Conservation (phyloP, 352 stramenopile genomes). For the Phytophthora aleatoria region DNA sequence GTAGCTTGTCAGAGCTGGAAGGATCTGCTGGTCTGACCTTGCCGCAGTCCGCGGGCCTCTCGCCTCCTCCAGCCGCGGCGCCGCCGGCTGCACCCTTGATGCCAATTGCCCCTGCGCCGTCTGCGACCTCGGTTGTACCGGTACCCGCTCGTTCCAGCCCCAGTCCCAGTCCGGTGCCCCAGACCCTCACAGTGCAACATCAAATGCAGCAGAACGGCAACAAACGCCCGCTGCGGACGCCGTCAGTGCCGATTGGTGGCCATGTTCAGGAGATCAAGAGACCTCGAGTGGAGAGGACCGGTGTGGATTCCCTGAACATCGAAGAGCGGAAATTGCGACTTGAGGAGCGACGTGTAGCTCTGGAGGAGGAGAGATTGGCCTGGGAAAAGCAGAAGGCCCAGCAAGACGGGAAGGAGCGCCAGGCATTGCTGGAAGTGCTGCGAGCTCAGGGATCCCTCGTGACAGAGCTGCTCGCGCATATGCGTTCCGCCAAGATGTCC, state of each 20-base stretch:
- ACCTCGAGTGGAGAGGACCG: constrained; percentile 17
- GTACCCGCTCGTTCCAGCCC: constrained; percentile 15
- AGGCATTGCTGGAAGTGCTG: constrained; percentile 44
- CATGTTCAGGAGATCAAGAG: constrained; percentile 26
- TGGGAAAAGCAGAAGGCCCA: constrained; percentile 42
- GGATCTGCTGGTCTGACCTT: constrained; percentile 6
- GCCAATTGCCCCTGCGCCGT: constrained; percentile 38
- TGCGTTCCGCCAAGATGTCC: constrained; percentile 23
- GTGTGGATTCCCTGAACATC: constrained; percentile 13
- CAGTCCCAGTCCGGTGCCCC: constrained; percentile 17
- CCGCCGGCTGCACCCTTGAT: constrained; percentile 17
- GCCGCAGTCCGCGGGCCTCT: constrained; percentile 5
- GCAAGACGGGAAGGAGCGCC: constrained; percentile 37
- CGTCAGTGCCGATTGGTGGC: constrained; percentile 4
- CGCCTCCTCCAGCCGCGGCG: constrained; percentile 13
- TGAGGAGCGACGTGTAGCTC: constrained; percentile 35
- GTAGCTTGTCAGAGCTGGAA: constrained; percentile 32
- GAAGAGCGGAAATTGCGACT: constrained; percentile 43
- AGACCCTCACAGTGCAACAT: constrained; percentile 15
- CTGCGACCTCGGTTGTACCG: neutral
- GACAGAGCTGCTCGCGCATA: constrained; percentile 37
- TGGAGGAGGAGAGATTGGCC: constrained; percentile 42
- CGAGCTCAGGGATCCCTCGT: constrained; percentile 38
- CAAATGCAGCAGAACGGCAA: constrained; percentile 35
- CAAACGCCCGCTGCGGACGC: constrained; percentile 28